Evolutionary conservation across 1,284 basidiomycete genomes (phyloP).

Genomic region (Microbotryum scabiosae): DNA sequence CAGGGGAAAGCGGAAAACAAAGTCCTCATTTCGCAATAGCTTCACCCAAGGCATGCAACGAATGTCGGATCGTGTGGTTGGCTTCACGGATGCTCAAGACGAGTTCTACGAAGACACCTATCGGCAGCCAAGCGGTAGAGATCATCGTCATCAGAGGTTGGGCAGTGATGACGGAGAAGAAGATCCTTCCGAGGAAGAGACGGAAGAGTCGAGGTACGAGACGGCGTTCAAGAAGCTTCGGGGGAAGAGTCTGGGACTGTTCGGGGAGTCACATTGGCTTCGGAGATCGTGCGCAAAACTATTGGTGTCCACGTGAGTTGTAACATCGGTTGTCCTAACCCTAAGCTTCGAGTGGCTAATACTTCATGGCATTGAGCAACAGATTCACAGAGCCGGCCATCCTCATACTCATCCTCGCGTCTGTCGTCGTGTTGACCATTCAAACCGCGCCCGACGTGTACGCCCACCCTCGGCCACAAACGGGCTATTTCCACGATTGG

Average conservation of each 20-base stretch:
- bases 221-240: conserved; percentile 16
- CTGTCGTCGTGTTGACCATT: conserved; percentile 72
- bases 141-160: conserved; percentile 31
- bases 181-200: conserved; percentile 32
- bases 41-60: too few species aligned
- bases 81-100: too few species aligned
- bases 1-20: too few species aligned
- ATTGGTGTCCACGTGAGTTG: conserved; percentile 56
- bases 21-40: too few species aligned
- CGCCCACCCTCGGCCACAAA: conserved; percentile 40
- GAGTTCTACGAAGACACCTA: too few species aligned
- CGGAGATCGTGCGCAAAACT: conserved; percentile 57
- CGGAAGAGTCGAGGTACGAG: conserved; percentile 30
- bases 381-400: conserved; percentile 84
- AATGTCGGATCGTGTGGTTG: too few species aligned
- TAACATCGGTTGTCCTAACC: conserved; percentile 32
- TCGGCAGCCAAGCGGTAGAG: conserved; percentile 2
- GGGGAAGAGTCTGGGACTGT: conserved; percentile 63
- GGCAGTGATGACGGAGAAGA: conserved; percentile 22
- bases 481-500: conserved; percentile 78
- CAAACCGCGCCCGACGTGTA: conserved; percentile 57
- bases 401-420: conserved; percentile 71
- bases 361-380: not conserved
- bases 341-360: conserved; percentile 7
- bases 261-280: conserved; percentile 60